Conservation (phyloP, 2,329 filamentous ascomycete genomes). For the Aspergillus fumigatiaffinis region DNA sequence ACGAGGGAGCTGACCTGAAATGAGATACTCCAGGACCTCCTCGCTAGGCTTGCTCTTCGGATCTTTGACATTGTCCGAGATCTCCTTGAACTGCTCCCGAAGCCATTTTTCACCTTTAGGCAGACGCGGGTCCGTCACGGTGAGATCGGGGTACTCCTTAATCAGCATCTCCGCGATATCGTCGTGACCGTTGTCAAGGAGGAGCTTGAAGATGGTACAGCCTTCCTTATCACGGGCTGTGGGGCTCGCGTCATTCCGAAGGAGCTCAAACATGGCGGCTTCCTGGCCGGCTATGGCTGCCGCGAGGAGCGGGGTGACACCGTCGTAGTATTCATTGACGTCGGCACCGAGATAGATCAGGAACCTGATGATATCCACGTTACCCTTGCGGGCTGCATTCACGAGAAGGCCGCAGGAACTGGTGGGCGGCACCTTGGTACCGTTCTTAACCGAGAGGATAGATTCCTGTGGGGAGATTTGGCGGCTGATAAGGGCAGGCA, state of each 20-base stretch:
- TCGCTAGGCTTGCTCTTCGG: constrained; percentile 1
- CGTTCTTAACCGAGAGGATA: no score
- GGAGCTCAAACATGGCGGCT: constrained; percentile 1
- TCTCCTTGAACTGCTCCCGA: neutral
- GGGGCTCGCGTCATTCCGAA: neutral
- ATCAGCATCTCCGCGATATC: constrained; percentile 1
- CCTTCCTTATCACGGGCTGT: constrained; percentile 2
- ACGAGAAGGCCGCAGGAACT: no score
- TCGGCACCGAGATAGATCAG: no score
- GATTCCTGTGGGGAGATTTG: no score
- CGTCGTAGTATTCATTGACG: neutral
- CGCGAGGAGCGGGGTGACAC: constrained; percentile 4
- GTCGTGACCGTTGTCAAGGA: neutral
- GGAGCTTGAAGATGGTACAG: constrained; percentile 7
- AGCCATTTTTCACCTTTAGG: constrained; percentile 4
- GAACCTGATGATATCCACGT: no score
- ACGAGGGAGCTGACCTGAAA: neutral
- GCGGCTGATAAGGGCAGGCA: no score
- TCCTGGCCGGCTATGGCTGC: constrained; percentile 2
- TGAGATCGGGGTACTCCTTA: neutral
- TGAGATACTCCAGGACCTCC: constrained; percentile 3
- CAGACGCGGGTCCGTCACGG: constrained; percentile 4
- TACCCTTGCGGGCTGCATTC: no score
- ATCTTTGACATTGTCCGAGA: constrained; percentile 1
- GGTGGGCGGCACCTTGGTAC: no score